These are phyloP conservation scores for Syncephalastrum racemosum DNA, from an alignment of 371 early-diverging fungal genomes.

Conservation along the genomic window DNA sequence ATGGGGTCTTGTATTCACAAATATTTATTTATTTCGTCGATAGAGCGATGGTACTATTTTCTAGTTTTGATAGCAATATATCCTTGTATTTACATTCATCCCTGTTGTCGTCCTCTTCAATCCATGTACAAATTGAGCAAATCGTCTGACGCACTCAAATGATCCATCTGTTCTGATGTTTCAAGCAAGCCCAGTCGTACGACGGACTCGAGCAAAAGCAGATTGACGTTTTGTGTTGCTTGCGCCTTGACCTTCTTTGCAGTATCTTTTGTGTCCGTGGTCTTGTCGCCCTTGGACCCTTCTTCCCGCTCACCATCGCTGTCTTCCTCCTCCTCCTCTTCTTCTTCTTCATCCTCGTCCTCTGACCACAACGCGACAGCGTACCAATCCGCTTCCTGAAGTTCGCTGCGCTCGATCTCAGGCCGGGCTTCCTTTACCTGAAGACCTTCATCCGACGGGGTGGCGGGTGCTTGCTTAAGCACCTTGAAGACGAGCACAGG, in stretches of 20 bases:
- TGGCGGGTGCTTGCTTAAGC: slow-evolving; percentile 12
- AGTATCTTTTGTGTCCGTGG: not conserved
- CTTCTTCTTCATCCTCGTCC: slow-evolving; percentile 18
- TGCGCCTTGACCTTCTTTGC: not conserved
- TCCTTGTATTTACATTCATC: too few relatives aligned
- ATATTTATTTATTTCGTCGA: slow-evolving; percentile 5
- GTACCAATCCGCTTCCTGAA: slow-evolving; percentile 39
- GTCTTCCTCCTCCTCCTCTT: slow-evolving; percentile 17
- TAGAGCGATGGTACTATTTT: slow-evolving; percentile 53
- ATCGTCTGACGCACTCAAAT: slow-evolving; percentile 71
- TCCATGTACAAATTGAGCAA: slow-evolving; percentile 59
- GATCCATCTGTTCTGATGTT: slow-evolving; percentile 57
- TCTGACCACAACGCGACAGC: slow-evolving; percentile 38
- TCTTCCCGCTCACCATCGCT: slow-evolving; percentile 11
- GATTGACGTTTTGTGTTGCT: not conserved
- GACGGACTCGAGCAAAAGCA: slow-evolving; percentile 69
- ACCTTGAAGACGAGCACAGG: slow-evolving; percentile 74
- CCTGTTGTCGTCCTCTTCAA: not conserved
- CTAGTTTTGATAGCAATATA: slow-evolving; percentile 16
- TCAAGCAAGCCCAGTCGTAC: slow-evolving; percentile 66
- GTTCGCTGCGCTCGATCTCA: slow-evolving; percentile 32
- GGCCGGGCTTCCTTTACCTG: slow-evolving; percentile 26
- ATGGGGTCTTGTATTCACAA: not conserved
- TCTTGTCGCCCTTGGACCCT: not conserved
- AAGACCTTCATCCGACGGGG: slow-evolving; percentile 9